Base-by-base conservation (phyloP, 1,139 yeast species). In the Hanseniaspora uvarum region DNA sequence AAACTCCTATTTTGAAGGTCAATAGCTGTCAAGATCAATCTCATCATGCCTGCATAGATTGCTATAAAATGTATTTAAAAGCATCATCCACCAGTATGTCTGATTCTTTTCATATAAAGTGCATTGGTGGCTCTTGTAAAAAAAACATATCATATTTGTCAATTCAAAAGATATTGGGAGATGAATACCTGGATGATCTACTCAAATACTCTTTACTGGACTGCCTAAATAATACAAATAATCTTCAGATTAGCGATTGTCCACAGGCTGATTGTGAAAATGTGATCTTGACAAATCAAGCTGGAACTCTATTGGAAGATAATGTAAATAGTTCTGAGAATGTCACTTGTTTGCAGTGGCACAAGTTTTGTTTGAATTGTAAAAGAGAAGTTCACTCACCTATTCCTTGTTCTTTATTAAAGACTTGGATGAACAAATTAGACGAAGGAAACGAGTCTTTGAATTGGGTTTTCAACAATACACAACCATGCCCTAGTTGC, bases 391-490 rank as follows among this genome's bases (percentile, higher is more conserved):
- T 83, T 61, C 99, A 92, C 67, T 70, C 80, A 30, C 97, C 97
- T 0, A 78, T 86, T 37, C 86, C 94, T 1, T 92, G 99, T 64
- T 69, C 70, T 61, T 65, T 85, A 12, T 84, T 84, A 0, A 74
- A 74, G 56, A 67, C 70, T 52, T 92, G 99, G 99, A 73, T 83
- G 39, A 74, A 77, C 52, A 85, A 87, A 62, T 86, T 95, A 60
- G 76, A 75, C 57, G 94, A 87, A 65, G 98, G 92, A 64, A 80
- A 94, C 0, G 96, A 87, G 62, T 88, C 96, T 5, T 77, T 83
- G 1, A 79, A 83, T 61, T 92, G 97, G 97, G 81, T 92, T 36
- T 75, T 80, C n/a, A 82, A 86, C 3, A 82, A 92, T 65, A 88
- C 98, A 2, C 84, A 87, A 62, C 78, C 79, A 51, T 92, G 98